Evolutionary conservation across 2,329 filamentous ascomycete genomes (phyloP).

Genomic region (Coniella lustricola): DNA sequence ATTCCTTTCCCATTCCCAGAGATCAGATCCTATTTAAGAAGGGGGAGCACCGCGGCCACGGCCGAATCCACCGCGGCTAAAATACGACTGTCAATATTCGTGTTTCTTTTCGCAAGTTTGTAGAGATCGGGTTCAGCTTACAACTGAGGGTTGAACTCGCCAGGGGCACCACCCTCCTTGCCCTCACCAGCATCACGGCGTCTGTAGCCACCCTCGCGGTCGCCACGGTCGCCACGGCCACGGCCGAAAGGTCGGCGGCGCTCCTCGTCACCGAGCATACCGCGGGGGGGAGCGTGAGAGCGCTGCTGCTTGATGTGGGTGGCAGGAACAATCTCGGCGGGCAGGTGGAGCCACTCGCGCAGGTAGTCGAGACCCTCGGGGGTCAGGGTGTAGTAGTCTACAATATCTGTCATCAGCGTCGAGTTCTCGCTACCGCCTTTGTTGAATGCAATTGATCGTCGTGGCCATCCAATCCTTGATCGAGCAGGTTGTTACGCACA

Average conservation of each 20-base stretch:
- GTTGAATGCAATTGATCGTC: neutral
- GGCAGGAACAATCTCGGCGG: constrained; percentile 97
- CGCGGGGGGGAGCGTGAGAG: constrained; percentile 93
- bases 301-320: constrained; percentile 99
- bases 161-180: constrained; percentile 88
- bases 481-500: constrained; percentile 32
- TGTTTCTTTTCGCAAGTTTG: constrained; percentile 7
- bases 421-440: neutral
- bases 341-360: constrained; percentile 99
- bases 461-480: neutral
- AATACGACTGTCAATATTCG: constrained; percentile 34
- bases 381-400: constrained; percentile 99
- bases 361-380: constrained; percentile 99
- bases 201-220: constrained; percentile 86
- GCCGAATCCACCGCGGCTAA: constrained; percentile 74
- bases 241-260: constrained; percentile 72
- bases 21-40: constrained; percentile 44
- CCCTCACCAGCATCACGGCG: constrained; percentile 78
- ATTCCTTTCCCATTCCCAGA: constrained; percentile 21
- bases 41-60: constrained; percentile 77
- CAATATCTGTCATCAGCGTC: neutral
- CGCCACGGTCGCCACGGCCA: constrained; percentile 64
- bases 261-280: constrained; percentile 89
- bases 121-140: constrained; percentile 35
- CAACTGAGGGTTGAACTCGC: constrained; percentile 89